Evolutionary conservation across 2,329 filamentous ascomycete species (phyloP).

Genomic region (Colletotrichum somersetense): DNA sequence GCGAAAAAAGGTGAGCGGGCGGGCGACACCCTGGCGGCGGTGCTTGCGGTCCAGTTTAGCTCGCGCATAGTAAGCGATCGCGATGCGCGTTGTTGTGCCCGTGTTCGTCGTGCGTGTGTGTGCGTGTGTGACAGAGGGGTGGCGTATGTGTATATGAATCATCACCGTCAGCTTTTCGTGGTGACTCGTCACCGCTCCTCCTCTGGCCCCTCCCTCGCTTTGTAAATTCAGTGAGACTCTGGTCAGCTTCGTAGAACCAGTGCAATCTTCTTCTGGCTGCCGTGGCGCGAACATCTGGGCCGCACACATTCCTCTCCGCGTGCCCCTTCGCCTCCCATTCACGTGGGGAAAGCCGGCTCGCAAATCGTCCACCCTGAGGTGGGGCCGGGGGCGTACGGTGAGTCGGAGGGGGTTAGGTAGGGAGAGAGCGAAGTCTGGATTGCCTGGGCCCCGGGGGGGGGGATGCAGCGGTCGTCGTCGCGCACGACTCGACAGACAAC

Average conservation of each 20-base stretch:
- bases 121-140: neutral
- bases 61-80: neutral
- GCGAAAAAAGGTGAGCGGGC: neutral
- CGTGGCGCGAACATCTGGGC: neutral
- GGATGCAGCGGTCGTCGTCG: neutral
- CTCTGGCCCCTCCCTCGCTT: neutral
- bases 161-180: neutral
- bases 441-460: neutral
- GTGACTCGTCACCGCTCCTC: neutral
- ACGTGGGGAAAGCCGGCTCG: neutral
- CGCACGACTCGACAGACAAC: neutral
- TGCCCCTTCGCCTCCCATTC: neutral
- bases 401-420: neutral
- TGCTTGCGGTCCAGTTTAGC: conserved; percentile 14
- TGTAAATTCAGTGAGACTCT: neutral
- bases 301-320: neutral
- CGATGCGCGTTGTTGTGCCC: neutral
- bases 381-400: neutral
- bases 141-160: neutral
- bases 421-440: neutral
- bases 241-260: neutral
- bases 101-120: neutral
- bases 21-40: neutral
- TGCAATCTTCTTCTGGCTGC: neutral
- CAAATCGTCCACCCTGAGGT: neutral